Evolutionary conservation across 2,329 filamentous ascomycete genomes (phyloP), one percentile per base, ranked within the genome.

Genomic region (Phyllosticta citriasiana): DNA sequence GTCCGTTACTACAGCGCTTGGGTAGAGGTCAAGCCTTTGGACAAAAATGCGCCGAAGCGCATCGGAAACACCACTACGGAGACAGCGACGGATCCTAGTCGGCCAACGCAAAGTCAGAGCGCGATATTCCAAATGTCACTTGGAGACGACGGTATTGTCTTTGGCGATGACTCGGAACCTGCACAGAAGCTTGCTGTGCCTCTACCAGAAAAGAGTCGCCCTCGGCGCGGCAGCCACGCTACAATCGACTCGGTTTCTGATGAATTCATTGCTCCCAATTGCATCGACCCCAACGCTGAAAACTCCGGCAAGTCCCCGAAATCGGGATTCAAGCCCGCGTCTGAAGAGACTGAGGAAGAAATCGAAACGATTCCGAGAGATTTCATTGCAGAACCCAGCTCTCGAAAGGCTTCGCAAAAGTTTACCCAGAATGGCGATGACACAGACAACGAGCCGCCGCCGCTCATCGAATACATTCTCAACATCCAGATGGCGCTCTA

Each of bases 401-500:
- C 40, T 7, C 40, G 16, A 7, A n/a, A 6, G 40, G 16, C 52
- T 25, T 53, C 52, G 26, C 52, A 53, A 3, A 47, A 47, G 40
- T 6, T 47, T n/a, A n/a, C 40, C 14, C 40, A 47, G 14, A 19
- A 54, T 8, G 27, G 27, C 7, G 40, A 47, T 47, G 40, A 47
- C 5, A 16, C 40, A 6, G 40, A 47, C 16, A 47, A 16, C 14
- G 14, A 47, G 40, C n/a, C 40, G 40, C 16, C 16, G 40, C 40
- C 40, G 16, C 16, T n/a, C 16, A 7, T 47, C n/a, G 40, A 47
- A 16, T 47, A 47, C 14, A n/a, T 47, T n/a, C 40, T 47, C 14
- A 47, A 87, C 68, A 84, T 88, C n/a, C 85, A 88, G 67, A 88
- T 88, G 84, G 83, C 82, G 4, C 75, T 85, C 2, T 83, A 86